These are phyloP conservation scores for Gracilaria domingensis DNA, from an alignment of 23 red algal genomes.

Conservation along the genomic window DNA sequence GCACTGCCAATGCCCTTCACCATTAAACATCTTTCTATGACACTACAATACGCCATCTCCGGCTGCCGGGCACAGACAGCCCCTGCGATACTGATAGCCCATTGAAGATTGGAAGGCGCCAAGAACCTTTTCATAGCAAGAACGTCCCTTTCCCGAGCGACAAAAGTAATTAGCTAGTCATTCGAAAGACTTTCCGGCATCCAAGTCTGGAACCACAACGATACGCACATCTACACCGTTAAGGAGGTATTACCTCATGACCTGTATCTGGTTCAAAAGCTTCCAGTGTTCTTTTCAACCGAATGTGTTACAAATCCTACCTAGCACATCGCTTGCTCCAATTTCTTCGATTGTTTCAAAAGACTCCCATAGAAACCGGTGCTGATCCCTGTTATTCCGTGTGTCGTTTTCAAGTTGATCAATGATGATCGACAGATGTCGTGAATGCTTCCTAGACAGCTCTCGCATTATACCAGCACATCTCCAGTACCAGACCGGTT, in stretches of 20 bases:
- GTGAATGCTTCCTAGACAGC: constrained; percentile 56
- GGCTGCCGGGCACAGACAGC: no score
- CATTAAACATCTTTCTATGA: no score
- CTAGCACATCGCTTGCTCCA: constrained; percentile 45
- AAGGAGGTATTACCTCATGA: background rate
- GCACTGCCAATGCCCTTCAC: no score
- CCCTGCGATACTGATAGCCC: no score
- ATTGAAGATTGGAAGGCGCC: no score
- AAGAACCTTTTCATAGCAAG: no score
- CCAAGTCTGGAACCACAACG: no score
- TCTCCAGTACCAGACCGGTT: constrained; percentile 63
- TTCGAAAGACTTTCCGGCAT: no score
- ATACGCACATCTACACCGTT: no score
- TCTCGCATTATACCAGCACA: constrained; percentile 70
- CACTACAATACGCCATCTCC: no score
- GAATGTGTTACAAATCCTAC: background rate
- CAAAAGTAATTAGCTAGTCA: no score
- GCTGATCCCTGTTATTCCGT: constrained; percentile 47
- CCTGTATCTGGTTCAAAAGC: background rate
- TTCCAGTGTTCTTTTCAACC: background rate
- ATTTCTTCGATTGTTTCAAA: constrained; percentile 68
- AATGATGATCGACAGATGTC: constrained; percentile 58
- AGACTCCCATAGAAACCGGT: constrained; percentile 60
- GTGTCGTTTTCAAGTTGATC: constrained; percentile 60
- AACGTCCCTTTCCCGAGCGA: no score